A percentile compares a stretch with the other conserved stretches of the same genome.
phyloP scores from a whole-genome alignment of 2,329 filamentous ascomycete species.

The Ophiocordyceps unilateralis region DNA sequence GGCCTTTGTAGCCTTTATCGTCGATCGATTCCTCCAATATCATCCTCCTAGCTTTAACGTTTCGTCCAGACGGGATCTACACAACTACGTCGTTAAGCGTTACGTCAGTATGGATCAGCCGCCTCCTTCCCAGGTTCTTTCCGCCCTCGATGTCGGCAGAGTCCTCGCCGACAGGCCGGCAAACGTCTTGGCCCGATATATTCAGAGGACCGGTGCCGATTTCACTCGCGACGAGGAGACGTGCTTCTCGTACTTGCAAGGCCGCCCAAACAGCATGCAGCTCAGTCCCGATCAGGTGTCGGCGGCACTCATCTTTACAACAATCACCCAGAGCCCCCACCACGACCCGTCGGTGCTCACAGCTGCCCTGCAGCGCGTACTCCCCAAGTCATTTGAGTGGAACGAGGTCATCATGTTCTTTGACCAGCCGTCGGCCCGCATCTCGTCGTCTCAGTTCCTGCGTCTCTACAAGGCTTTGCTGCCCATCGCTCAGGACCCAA shows the following conservation, averaged over 20 bases:
- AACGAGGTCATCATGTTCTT: slow-evolving; percentile 60
- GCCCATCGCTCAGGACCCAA: slow-evolving; percentile 43
- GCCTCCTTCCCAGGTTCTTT: slow-evolving; percentile 54
- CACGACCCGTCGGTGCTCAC: slow-evolving; percentile 39
- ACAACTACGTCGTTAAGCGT: slow-evolving; percentile 47
- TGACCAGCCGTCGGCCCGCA: slow-evolving; percentile 58
- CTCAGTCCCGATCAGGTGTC: slow-evolving; percentile 72
- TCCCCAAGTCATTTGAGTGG: slow-evolving; percentile 50
- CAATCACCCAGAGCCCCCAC: slow-evolving; percentile 37
- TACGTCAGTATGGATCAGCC: slow-evolving; percentile 47
- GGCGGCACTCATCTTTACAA: slow-evolving; percentile 52
- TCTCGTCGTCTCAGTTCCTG: slow-evolving; percentile 67
- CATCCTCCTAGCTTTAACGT: slow-evolving; percentile 76
- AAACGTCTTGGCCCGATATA: slow-evolving; percentile 43
- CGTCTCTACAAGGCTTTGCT: slow-evolving; percentile 64
- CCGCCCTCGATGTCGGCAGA: slow-evolving; percentile 51
- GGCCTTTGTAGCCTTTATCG: slow-evolving; percentile 57
- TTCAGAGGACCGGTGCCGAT: slow-evolving; percentile 58
- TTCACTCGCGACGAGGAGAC: slow-evolving; percentile 63
- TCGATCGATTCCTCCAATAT: slow-evolving; percentile 76
- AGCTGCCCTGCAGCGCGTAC: slow-evolving; percentile 42
- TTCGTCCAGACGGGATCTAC: slow-evolving; percentile 51
- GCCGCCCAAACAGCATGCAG: slow-evolving; percentile 34
- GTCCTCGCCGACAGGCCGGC: slow-evolving; percentile 41
- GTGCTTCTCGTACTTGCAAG: slow-evolving; percentile 36